Conservation (phyloP, 2,329 filamentous ascomycete species). For the Purpureocillium takamizusanense region DNA sequence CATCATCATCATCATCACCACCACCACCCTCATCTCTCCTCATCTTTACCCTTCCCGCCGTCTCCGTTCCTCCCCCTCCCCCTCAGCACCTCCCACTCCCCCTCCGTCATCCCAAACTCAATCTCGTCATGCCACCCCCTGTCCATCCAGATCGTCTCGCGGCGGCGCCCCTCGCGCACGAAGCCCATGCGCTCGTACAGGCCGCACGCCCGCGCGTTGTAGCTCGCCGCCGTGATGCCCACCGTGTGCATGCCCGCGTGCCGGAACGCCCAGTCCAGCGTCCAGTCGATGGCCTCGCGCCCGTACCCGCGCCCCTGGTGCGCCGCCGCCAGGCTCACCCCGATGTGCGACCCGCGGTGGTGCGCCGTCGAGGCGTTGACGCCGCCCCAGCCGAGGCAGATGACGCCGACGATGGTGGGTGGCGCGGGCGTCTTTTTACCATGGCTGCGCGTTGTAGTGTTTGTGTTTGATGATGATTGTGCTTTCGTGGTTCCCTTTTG, state of each 20-base stretch:
- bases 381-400: conserved; percentile 9
- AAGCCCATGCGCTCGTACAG: conserved; percentile 37
- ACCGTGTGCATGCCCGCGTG: conserved; percentile 33
- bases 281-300: conserved; percentile 34
- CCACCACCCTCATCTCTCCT: too few species aligned
- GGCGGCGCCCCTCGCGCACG: conserved; percentile 27
- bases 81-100: conserved; percentile 20
- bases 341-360: conserved; percentile 15
- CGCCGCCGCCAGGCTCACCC: conserved; percentile 21
- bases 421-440: too few species aligned
- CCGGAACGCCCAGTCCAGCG: conserved; percentile 33
- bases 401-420: conserved; percentile 9
- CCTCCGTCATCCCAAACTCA: conserved; percentile 24
- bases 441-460: too few species aligned
- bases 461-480: too few species aligned
- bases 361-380: conserved; percentile 5
- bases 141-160: conserved; percentile 23
- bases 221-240: conserved; percentile 28
- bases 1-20: too few species aligned
- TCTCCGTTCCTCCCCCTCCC: not conserved
- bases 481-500: too few species aligned
- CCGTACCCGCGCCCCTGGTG: conserved; percentile 34
- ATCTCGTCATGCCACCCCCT: conserved; percentile 26
- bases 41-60: too few species aligned
- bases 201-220: conserved; percentile 29